phyloP scores from a whole-genome alignment of 768 basidiomycete genomes.

The Termitomyces bulborhizus region DNA sequence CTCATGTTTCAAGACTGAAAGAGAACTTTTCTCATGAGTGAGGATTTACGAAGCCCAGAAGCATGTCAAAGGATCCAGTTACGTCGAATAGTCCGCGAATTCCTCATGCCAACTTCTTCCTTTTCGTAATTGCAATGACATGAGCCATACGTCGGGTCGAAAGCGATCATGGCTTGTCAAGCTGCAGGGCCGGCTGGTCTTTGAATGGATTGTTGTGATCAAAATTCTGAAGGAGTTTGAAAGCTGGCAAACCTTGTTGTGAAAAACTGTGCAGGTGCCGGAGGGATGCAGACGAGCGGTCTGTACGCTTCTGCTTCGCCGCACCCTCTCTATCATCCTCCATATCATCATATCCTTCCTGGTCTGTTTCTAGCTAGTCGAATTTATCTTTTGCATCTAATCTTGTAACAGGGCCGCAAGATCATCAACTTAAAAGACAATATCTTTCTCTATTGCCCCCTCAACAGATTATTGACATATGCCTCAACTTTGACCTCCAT shows the following conservation, averaged over 20 bases:
- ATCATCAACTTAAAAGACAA: constrained; percentile 62
- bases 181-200: neutral
- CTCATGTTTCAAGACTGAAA: neutral
- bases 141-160: neutral
- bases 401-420: constrained; percentile 27
- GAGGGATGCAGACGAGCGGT: constrained; percentile 53
- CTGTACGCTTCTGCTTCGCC: constrained; percentile 28
- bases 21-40: neutral
- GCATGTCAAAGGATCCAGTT: no score
- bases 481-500: constrained; percentile 64
- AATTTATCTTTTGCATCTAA: constrained; percentile 9
- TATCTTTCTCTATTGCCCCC: constrained; percentile 65
- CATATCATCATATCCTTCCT: constrained; percentile 27
- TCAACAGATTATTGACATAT: constrained; percentile 75
- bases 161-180: neutral
- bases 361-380: constrained; percentile 18
- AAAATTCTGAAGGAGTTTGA: constrained; percentile 1
- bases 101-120: neutral
- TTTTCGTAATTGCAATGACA: neutral
- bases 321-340: constrained; percentile 29
- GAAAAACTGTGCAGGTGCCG: constrained; percentile 69
- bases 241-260: constrained; percentile 45
- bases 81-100: neutral
- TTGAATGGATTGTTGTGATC: constrained; percentile 1
- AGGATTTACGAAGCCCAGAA: no score